Evolutionary conservation across 768 basidiomycete genomes (phyloP), one percentile per base, ranked within the genome.

Genomic region (Rhizopogon salebrosus): DNA sequence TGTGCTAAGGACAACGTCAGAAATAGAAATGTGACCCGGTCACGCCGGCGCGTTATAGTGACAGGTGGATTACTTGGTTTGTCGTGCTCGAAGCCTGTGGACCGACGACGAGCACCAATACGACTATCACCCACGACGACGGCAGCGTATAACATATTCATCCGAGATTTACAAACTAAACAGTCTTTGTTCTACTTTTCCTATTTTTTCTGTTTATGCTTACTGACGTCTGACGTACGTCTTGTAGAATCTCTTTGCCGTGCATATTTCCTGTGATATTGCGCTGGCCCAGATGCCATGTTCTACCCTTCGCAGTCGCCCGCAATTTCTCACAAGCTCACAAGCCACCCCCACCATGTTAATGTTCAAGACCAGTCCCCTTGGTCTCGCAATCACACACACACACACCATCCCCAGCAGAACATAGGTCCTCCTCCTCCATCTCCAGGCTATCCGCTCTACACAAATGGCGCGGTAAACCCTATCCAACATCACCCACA

Each of bases 231-330:
- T 22, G 45, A 46, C 45, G 31, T 46, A 34, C 11, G 34, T 29
- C 29, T 31, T 36, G 45, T 46, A 46, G 31, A 34, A 29, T 45
- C 27, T 31, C 18, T 20, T 46, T 34, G 14, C 22, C 31, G 29
- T 23, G 31, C 45, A 46, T 46, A 46, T 34, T 34, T 46, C 45
- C 7, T 46, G 52, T 50, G n/a, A 29, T 53, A 37, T 51, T 51
- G 31, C 23, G 52, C 34, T 35, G 46, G 51, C 58, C 61, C 72
- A 68, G 68, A 78, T 77, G 77, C 76, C 56, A 91, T 91, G 87
- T 91, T 88, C 75, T 91, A 87, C 71, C 78, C 87, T 64, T 87
- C 89, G 66, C 87, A 88, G 70, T 89, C 89, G 59, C 88, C 89
- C 64, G 86, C 82, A 64, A 83, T 90, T 64, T 74, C 78, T 58